These are phyloP conservation scores for Conticribra guillardii DNA, from an alignment of 108 stramenopile species.

Conservation along the genomic window DNA sequence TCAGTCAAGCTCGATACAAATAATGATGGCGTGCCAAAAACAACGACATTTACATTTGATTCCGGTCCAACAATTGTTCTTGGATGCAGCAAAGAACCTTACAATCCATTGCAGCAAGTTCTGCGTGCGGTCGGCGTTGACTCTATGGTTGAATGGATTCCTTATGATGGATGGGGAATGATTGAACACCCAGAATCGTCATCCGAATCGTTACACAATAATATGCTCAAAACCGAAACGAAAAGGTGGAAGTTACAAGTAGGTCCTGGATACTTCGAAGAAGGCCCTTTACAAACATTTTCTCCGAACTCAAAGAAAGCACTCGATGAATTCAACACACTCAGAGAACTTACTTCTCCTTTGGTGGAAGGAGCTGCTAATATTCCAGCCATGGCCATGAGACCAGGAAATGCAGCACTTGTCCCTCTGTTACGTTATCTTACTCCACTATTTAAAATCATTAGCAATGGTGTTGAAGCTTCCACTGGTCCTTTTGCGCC, in stretches of 20 bases:
- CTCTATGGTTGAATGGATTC: slow-evolving; percentile 83
- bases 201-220: no score
- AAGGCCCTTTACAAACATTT: slow-evolving; percentile 72
- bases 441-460: slow-evolving; percentile 60
- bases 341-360: slow-evolving; percentile 59
- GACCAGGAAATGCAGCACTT: slow-evolving; percentile 66
- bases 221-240: slow-evolving; percentile 14
- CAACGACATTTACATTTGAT: slow-evolving; percentile 79
- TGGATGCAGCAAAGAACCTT: slow-evolving; percentile 75
- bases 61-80: slow-evolving; percentile 91
- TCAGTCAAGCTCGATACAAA: slow-evolving; percentile 29
- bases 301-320: slow-evolving; percentile 57
- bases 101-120: slow-evolving; percentile 88
- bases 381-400: slow-evolving; percentile 89
- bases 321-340: slow-evolving; percentile 65
- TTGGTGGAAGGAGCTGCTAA: slow-evolving; percentile 64
- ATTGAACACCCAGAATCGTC: slow-evolving; percentile 67
- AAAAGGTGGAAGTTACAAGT: slow-evolving; percentile 83
- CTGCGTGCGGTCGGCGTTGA: slow-evolving; percentile 78
- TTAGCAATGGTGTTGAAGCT: slow-evolving; percentile 64
- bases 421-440: slow-evolving; percentile 77
- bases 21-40: not conserved
- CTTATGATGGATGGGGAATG: slow-evolving; percentile 94
- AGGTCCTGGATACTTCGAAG: slow-evolving; percentile 74
- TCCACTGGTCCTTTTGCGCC: slow-evolving; percentile 78